phyloP scores from a whole-genome alignment of 2,329 filamentous ascomycete genomes.

The Lasiodiplodia citricola region DNA sequence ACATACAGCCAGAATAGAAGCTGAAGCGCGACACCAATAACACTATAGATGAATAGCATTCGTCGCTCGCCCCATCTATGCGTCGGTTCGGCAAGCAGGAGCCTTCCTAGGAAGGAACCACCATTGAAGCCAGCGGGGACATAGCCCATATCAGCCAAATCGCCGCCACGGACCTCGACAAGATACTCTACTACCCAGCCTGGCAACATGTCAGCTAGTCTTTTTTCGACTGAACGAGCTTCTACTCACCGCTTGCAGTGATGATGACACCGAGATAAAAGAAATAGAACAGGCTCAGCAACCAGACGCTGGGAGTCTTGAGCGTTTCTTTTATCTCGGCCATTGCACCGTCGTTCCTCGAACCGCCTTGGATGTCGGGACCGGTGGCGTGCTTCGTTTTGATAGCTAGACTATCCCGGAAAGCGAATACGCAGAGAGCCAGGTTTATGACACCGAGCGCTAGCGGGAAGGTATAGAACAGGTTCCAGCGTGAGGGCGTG shows the following conservation, averaged over 20 bases:
- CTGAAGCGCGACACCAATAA: slow-evolving; percentile 60
- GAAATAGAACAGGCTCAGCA: slow-evolving; percentile 68
- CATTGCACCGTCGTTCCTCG: slow-evolving; percentile 36
- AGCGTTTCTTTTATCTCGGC: slow-evolving; percentile 51
- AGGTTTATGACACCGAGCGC: slow-evolving; percentile 60
- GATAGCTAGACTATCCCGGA: slow-evolving; percentile 49
- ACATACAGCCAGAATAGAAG: slow-evolving; percentile 62
- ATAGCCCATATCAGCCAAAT: slow-evolving; percentile 64
- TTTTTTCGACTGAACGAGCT: not conserved
- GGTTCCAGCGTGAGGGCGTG: slow-evolving; percentile 52
- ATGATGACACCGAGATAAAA: slow-evolving; percentile 64
- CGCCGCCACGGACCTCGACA: slow-evolving; percentile 63
- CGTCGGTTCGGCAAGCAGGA: slow-evolving; percentile 64
- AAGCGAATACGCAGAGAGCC: slow-evolving; percentile 53
- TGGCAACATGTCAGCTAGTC: not conserved
- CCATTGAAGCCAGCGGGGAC: slow-evolving; percentile 66
- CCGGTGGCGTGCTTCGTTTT: not conserved
- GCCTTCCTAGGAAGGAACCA: slow-evolving; percentile 61
- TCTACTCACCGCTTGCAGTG: slow-evolving; percentile 51
- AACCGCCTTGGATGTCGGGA: slow-evolving; percentile 42
- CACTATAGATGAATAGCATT: slow-evolving; percentile 62
- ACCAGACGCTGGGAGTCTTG: slow-evolving; percentile 57
- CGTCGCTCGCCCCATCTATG: slow-evolving; percentile 63
- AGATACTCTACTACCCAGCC: slow-evolving; percentile 72
- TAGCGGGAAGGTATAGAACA: slow-evolving; percentile 63